Evolutionary conservation across 2,329 filamentous ascomycete species (phyloP).

Genomic region (Trichoderma polysporum): DNA sequence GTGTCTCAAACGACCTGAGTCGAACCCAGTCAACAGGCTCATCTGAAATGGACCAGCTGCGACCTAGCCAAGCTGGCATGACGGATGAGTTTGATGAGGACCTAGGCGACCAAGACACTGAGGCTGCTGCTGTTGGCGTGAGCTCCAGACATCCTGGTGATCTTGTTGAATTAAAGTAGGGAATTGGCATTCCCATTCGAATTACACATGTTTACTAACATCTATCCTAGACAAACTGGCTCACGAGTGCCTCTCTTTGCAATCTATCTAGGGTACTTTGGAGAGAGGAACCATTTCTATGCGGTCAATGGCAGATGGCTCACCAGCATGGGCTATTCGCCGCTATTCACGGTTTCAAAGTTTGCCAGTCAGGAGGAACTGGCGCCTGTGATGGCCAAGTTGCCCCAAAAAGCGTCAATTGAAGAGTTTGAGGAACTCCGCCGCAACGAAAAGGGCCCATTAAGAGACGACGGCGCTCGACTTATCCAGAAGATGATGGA

Average conservation of each 20-base stretch:
- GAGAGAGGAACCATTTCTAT: constrained; percentile 55
- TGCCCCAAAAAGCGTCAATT: constrained; percentile 31
- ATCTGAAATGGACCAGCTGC: constrained; percentile 34
- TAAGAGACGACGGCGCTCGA: constrained; percentile 41
- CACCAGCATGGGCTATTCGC: constrained; percentile 41
- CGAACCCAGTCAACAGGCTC: constrained; percentile 37
- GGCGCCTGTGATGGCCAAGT: constrained; percentile 35
- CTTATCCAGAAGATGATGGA: constrained; percentile 49
- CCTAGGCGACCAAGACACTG: constrained; percentile 31
- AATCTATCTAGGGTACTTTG: constrained; percentile 53
- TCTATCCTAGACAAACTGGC: constrained; percentile 29
- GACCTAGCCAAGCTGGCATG: constrained; percentile 27
- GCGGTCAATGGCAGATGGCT: constrained; percentile 52
- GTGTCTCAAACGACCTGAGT: constrained; percentile 34
- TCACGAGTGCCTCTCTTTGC: constrained; percentile 50
- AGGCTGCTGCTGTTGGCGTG: constrained; percentile 29
- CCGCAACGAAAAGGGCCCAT: constrained; percentile 42
- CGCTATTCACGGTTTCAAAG: constrained; percentile 50
- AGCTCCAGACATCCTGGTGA: constrained; percentile 44
- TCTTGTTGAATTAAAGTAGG: constrained; percentile 50
- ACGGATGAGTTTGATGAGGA: constrained; percentile 29
- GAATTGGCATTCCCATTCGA: background rate
- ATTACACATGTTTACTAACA: constrained; percentile 18
- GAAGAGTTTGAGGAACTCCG: constrained; percentile 36
- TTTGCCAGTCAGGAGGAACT: constrained; percentile 47